Evolutionary conservation across 176 grass and related monocot genomes (phyloP).

Genomic region (Raddia distichophylla): DNA sequence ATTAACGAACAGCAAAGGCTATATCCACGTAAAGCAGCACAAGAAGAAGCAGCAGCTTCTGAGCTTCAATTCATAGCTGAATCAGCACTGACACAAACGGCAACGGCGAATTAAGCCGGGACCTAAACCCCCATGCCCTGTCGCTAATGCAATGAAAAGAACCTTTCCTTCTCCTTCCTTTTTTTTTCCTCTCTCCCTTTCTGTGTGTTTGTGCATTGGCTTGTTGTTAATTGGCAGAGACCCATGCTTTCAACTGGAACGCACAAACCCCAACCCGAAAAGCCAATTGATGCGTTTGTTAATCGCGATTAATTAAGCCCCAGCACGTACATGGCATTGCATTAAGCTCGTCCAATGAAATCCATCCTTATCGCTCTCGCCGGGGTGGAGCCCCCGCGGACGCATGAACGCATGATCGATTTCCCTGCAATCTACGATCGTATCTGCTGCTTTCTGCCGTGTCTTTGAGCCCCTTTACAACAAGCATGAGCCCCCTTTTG

Average conservation of each 20-base stretch:
- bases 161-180: not conserved
- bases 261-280: constrained; percentile 33
- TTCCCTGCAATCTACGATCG: constrained; percentile 26
- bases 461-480: constrained; percentile 43
- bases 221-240: not conserved
- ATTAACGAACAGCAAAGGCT: not conserved
- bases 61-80: constrained; percentile 16
- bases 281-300: not conserved
- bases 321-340: not conserved
- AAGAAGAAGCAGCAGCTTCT: too few relatives aligned
- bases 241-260: constrained; percentile 39
- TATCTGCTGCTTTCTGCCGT: constrained; percentile 34
- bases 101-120: constrained; percentile 14
- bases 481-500: constrained; percentile 38
- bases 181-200: too few relatives aligned
- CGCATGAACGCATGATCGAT: constrained; percentile 4
- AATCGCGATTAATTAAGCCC: constrained; percentile 4
- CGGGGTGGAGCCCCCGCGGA: constrained; percentile 28
- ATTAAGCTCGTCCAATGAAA: not conserved
- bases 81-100: constrained; percentile 52
- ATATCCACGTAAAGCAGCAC: not conserved
- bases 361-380: constrained; percentile 41
- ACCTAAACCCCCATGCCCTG: constrained; percentile 35
- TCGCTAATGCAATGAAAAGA: constrained; percentile 2
- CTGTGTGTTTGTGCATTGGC: not conserved